A percentile compares a stretch with the other conserved stretches of the same genome.
Conservation (phyloP, 2,329 filamentous ascomycete genomes). For the Emergomyces africanus region DNA sequence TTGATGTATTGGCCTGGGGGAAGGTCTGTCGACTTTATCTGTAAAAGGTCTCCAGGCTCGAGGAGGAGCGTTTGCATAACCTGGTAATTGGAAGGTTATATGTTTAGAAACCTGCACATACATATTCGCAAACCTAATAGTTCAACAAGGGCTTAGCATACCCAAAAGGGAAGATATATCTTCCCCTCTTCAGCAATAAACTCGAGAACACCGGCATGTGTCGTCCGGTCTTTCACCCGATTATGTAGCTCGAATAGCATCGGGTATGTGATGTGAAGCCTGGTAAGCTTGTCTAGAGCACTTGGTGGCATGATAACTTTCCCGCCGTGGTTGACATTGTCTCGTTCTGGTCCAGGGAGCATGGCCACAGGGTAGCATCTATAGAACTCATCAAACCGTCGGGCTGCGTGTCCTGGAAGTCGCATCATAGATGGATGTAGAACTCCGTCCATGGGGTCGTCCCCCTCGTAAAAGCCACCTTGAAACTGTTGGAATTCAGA, state of each 20-base stretch:
- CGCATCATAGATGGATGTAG: conserved; percentile 40
- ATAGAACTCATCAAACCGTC: conserved; percentile 97
- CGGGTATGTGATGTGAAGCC: conserved; percentile 92
- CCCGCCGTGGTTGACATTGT: conserved; percentile 86
- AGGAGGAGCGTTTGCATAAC: conserved; percentile 87
- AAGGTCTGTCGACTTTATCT: conserved; percentile 89
- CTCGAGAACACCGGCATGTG: conserved; percentile 89
- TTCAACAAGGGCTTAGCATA: conserved; percentile 29
- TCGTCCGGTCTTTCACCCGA: conserved; percentile 63
- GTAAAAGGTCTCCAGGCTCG: conserved; percentile 85
- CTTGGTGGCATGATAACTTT: conserved; percentile 97
- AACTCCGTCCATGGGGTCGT: conserved; percentile 40
- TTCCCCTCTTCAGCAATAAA: conserved; percentile 97
- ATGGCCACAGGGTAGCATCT: conserved; percentile 92
- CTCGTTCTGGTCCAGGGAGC: conserved; percentile 79
- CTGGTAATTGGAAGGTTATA: conserved; percentile 32
- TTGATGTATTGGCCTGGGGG: conserved; percentile 89
- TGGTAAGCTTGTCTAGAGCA: conserved; percentile 89
- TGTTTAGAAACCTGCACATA: neutral
- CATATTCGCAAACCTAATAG: neutral
- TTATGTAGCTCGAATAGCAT: conserved; percentile 96
- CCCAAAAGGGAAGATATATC: conserved; percentile 93
- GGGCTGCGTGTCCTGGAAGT: conserved; percentile 36
- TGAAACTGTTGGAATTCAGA: conserved; percentile 24
- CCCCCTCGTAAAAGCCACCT: conserved; percentile 39